Percentiles rank a stretch among this genome's conserved stretches.
phyloP scores from a whole-genome alignment of 1,284 basidiomycete species.

The Puccinia hordei region DNA sequence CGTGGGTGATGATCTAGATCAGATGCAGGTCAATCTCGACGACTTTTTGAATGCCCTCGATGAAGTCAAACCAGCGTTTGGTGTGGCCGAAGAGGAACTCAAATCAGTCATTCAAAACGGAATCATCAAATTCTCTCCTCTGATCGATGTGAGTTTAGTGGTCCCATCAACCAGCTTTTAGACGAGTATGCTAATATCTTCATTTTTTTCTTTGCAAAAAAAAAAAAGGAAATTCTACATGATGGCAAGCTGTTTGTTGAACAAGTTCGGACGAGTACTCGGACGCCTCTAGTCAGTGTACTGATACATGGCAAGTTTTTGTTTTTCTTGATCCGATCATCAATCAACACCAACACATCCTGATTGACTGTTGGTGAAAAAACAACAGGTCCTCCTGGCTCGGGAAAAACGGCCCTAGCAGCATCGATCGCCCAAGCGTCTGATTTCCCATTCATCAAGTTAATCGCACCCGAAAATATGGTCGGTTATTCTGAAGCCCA shows the following conservation, averaged over 20 bases:
- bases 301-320: slow-evolving; percentile 71
- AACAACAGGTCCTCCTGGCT: slow-evolving; percentile 70
- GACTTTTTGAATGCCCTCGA: slow-evolving; percentile 92
- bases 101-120: slow-evolving; percentile 93
- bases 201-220: too few relatives aligned
- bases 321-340: neutral
- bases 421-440: slow-evolving; percentile 92
- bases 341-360: neutral
- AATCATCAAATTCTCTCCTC: slow-evolving; percentile 82
- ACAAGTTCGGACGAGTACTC: slow-evolving; percentile 85
- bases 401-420: slow-evolving; percentile 93
- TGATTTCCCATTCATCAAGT: slow-evolving; percentile 95
- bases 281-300: slow-evolving; percentile 88
- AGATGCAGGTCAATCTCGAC: slow-evolving; percentile 79
- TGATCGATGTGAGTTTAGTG: slow-evolving; percentile 69
- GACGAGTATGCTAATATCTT: neutral
- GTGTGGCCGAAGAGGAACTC: slow-evolving; percentile 95
- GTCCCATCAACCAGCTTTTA: neutral
- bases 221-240: slow-evolving; percentile 73
- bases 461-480: slow-evolving; percentile 95
- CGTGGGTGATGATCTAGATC: slow-evolving; percentile 90
- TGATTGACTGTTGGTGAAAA: neutral
- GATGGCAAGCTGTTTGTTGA: slow-evolving; percentile 92
- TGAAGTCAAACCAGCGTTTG: slow-evolving; percentile 95
- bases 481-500: slow-evolving; percentile 88